phyloP scores from a whole-genome alignment of 371 early-diverging fungal species.

The Apophysomyces trapeziformis region DNA sequence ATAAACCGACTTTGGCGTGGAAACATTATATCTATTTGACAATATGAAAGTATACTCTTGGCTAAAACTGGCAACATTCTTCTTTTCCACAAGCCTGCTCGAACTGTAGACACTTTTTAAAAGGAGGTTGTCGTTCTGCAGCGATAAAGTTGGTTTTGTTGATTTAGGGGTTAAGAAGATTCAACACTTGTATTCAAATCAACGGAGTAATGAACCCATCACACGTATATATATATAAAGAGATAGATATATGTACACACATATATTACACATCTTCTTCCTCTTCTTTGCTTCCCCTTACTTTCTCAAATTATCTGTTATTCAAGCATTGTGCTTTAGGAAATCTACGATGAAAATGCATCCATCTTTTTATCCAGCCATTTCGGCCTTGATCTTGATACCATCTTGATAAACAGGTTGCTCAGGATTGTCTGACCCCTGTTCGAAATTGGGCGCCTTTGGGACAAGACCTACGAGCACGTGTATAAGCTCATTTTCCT shows the following conservation, averaged over 20 bases:
- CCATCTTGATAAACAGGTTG: slow-evolving; percentile 26
- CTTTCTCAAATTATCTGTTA: not conserved
- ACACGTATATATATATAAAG: not conserved
- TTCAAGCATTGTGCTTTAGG: too few relatives aligned
- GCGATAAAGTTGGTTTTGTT: too few relatives aligned
- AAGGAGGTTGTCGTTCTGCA: too few relatives aligned
- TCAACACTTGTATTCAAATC: too few relatives aligned
- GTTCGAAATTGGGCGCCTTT: slow-evolving; percentile 70
- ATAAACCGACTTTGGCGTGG: too few relatives aligned
- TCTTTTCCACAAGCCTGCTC: slow-evolving; percentile 1
- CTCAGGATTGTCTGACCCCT: slow-evolving; percentile 50
- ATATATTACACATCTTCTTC: too few relatives aligned
- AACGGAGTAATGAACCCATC: too few relatives aligned
- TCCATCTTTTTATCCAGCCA: slow-evolving; percentile 13
- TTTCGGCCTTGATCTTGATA: slow-evolving; percentile 30
- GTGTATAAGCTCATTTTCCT: slow-evolving; percentile 1
- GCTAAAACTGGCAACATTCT: not conserved
- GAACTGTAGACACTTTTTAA: not conserved
- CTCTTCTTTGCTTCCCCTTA: not conserved
- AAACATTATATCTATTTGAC: too few relatives aligned
- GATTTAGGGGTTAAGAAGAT: too few relatives aligned
- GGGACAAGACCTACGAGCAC: slow-evolving; percentile 61
- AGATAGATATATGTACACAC: slow-evolving; percentile 4
- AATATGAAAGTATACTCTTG: not conserved
- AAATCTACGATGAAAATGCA: too few relatives aligned